Percentiles rank a stretch among this genome's conserved stretches.
Evolutionary conservation across 192 early-diverging fungal genomes (phyloP).

Genomic region (Entomortierella lignicola): DNA sequence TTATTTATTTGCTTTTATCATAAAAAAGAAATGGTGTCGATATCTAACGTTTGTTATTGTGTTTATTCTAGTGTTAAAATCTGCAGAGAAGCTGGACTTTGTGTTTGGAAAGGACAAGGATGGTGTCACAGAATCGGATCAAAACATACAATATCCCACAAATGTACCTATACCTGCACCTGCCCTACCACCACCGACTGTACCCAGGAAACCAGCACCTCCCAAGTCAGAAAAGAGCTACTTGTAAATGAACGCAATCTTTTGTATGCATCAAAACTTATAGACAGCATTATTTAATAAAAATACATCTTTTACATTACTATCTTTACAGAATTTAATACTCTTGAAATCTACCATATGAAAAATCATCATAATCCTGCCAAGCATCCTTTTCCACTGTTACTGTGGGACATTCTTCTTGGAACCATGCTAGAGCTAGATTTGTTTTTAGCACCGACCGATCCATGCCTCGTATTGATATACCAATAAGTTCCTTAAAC

Average conservation of each 20-base stretch:
- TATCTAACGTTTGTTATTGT: background rate
- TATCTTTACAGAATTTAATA: background rate
- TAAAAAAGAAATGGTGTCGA: too few species aligned
- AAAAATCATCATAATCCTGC: background rate
- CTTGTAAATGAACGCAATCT: constrained; percentile 2
- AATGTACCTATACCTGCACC: background rate
- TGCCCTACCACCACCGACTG: constrained; percentile 10
- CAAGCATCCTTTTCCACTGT: background rate
- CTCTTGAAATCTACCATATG: background rate
- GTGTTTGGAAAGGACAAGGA: constrained; percentile 42
- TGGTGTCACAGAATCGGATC: background rate
- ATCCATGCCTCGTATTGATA: background rate
- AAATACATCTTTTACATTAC: background rate
- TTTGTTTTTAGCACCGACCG: background rate
- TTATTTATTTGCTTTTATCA: too few species aligned
- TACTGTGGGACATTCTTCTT: constrained; percentile 3
- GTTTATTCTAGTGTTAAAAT: constrained; percentile 21
- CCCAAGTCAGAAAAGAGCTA: constrained; percentile 51
- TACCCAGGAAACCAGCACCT: constrained; percentile 43
- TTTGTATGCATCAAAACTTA: background rate
- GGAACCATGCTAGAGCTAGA: constrained; percentile 2
- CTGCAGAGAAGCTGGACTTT: constrained; percentile 45
- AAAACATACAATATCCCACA: background rate
- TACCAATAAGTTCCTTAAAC: constrained; percentile 10
- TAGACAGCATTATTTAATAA: background rate